Base-by-base conservation (phyloP, 345 rosid species). In the Arabis hirsuta region DNA sequence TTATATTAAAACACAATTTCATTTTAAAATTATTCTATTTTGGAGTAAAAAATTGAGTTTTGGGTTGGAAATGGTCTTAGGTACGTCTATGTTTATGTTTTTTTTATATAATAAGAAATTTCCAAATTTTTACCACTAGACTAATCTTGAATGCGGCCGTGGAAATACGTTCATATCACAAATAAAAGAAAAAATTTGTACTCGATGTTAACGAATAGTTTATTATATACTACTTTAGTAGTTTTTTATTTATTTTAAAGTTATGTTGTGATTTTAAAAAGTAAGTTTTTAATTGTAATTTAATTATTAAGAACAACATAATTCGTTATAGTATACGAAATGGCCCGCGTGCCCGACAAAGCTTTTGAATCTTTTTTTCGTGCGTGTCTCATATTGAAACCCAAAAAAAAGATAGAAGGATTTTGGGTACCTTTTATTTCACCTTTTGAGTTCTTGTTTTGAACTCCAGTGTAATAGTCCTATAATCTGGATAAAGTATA, bases 271-370 rank as follows among this genome's bases (percentile, higher is more conserved):
- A 6, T 13, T 44, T 46, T 36, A 8, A 41, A 14, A 42, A 59
- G 51, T 22, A 22, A 22, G 24, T 22, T 29, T 54, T 13, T 26
- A 13, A 4, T 43, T 19, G 13, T 5, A 36, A 51, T 1, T 14
- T 12, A 42, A 22, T 8, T 7, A 46, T 8, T 22, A 22, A 22
- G 24, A 42, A 14, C 11, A 38, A 9, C 1, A 44, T 24, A 2
- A 43, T 26, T 20, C n/a, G 38, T 64, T 26, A 48, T 63, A 63
- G 58, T 56, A 51, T 56, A 51, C 7, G 7, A 36, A 1, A 48
- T 39, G 9, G 27, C 61, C 43, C 55, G 78, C 78, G 60, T 74
- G 73, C 62, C 48, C 62, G 69, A 75, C 69, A 75, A 68, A 75
- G 51, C 19, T 53, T 52, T 53, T 26, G 43, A 47, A 36, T 38